A percentile compares a stretch with the other conserved stretches of the same genome.
Evolutionary conservation across 148 eudicot species (phyloP).

Genomic region (Suaeda aralocaspica): DNA sequence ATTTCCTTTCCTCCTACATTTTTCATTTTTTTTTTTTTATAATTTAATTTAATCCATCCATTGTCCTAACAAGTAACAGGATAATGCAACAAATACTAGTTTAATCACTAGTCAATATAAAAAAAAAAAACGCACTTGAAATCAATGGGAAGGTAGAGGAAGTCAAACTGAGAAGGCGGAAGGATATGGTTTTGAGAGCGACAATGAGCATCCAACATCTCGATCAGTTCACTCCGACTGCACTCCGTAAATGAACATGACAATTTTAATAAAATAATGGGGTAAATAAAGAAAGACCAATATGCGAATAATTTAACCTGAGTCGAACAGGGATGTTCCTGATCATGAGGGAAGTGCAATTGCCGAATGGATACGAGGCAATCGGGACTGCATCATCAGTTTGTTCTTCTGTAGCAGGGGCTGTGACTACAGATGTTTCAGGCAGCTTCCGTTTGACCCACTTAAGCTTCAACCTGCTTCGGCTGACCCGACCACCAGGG

Average conservation of each 20-base stretch:
- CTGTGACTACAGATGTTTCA: no score
- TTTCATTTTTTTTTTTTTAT: no score
- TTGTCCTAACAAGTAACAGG: no score
- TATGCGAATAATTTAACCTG: background rate
- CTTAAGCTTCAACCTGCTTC: no score
- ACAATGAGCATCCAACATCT: conserved; percentile 18
- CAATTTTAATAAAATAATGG: background rate
- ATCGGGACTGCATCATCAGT: background rate
- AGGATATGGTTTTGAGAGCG: conserved; percentile 2
- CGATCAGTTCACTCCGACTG: conserved; percentile 18
- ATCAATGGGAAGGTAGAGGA: conserved; percentile 29
- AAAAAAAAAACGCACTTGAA: conserved; percentile 9
- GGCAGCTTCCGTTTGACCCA: no score
- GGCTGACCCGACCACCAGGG: no score
- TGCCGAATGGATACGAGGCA: background rate
- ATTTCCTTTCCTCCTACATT: conserved; percentile 17
- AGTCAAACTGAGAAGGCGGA: conserved; percentile 17
- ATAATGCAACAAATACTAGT: no score
- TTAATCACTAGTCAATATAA: background rate
- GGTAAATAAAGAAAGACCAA: background rate
- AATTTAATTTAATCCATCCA: no score
- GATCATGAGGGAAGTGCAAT: conserved; percentile 12
- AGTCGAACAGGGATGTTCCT: conserved; percentile 6
- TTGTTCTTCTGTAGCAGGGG: background rate
- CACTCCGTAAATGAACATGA: no score